Evolutionary conservation across 768 basidiomycete species (phyloP), one percentile per base, ranked within the genome.

Genomic region (Pilatotrama ljubarskyi): DNA sequence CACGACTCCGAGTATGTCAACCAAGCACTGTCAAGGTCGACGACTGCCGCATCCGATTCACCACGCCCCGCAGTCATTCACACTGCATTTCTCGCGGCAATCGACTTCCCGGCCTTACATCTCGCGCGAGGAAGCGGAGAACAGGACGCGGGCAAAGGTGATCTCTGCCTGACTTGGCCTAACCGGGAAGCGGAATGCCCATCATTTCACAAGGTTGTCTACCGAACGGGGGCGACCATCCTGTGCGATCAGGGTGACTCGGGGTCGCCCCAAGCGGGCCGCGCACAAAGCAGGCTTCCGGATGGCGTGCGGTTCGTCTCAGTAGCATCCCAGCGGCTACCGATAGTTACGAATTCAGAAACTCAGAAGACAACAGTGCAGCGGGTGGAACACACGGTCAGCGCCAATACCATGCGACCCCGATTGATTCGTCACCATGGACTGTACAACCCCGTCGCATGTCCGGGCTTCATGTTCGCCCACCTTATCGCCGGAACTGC

Each of bases 401-500:
- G 47, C 57, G 48, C 48, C 48, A 55, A 41, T 37, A 44, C 42
- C 47, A 62, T 55, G 59, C 59, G 48, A 13, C 14, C 32, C 29
- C 18, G 47, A 18, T 41, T 54, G 53, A 50, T 61, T 43, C 52
- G 59, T 55, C 59, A 35, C 53, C 35, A 50, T n/a, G 47, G 20
- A 29, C 26, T 26, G 20, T 17, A 40, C 26, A 36, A 18, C 17
- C 18, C 20, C 18, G 9, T 38, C 43, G 54, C 53, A 55, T 36
- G 42, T 32, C 20, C 44, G 54, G 54, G 10, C 43, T 32, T 22
- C 29, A 35, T 29, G 46, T 20, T 51, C 49, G 41, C 43, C 60
- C 60, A 44, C 60, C 60, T 61, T 62, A 62, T 62, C 61, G 55
- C 61, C 61, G 55, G 55, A 20, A 38, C 37, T 36, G 50, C 49